phyloP scores from a whole-genome alignment of 2,329 filamentous ascomycete species.

The Hyphodiscus sp. region DNA sequence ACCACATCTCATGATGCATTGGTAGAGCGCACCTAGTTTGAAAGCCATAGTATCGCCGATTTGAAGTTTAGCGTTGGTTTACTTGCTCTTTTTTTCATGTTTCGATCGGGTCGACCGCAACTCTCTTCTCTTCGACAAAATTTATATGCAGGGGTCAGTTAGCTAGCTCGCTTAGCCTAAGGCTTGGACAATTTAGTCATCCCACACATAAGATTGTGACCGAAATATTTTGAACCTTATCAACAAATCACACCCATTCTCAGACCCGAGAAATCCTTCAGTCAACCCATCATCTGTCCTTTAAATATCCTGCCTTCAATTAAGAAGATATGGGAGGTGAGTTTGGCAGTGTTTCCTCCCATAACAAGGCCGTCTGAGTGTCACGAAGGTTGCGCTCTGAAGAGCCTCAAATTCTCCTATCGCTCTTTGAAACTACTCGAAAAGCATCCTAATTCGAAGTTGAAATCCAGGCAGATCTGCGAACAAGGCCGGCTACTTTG shows the following conservation, averaged over 20 bases:
- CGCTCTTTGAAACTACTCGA: too few species aligned
- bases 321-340: constrained; percentile 81
- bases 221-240: not conserved
- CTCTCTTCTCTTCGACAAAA: not conserved
- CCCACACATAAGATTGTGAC: not conserved
- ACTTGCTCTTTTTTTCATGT: not conserved
- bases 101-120: too few species aligned
- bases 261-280: constrained; percentile 14
- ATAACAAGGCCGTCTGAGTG: too few species aligned
- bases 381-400: too few species aligned
- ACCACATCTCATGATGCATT: constrained; percentile 49
- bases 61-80: not conserved
- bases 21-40: constrained; percentile 54
- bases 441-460: too few species aligned
- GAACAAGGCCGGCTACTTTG: constrained; percentile 97
- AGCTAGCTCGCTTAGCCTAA: too few species aligned
- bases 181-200: too few species aligned
- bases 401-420: too few species aligned
- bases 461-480: constrained; percentile 51
- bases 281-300: constrained; percentile 49
- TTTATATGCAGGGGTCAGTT: too few species aligned
- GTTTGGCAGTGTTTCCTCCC: too few species aligned
- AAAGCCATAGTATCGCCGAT: not conserved
- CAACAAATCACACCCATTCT: constrained; percentile 9
- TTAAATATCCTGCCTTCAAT: constrained; percentile 98